phyloP scores from a whole-genome alignment of 129 eudicot species.

The Artemisia tridentata region DNA sequence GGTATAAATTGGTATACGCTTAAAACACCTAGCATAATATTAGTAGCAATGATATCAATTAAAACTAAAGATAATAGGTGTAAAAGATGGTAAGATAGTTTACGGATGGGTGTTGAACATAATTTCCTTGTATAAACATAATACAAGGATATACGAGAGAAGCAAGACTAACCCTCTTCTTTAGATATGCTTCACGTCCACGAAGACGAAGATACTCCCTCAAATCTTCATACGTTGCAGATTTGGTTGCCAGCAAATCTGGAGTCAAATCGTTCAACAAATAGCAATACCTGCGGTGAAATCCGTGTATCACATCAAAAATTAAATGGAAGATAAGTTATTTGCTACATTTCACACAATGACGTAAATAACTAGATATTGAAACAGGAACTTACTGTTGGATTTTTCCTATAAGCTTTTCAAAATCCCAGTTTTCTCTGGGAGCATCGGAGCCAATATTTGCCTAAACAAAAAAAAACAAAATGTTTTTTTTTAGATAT shows the following conservation, averaged over 20 bases:
- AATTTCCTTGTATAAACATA: no score
- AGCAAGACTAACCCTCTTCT: conserved; percentile 61
- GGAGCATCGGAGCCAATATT: conserved; percentile 95
- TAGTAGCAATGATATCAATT: not conserved
- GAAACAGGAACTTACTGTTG: conserved; percentile 64
- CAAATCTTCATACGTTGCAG: conserved; percentile 70
- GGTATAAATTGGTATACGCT: no score
- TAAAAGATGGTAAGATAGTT: no score
- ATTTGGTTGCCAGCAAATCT: conserved; percentile 52
- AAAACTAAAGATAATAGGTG: no score
- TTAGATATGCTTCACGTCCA: conserved; percentile 93
- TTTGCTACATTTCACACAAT: not conserved
- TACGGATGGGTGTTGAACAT: no score
- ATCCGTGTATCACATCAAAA: not conserved
- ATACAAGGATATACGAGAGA: not conserved
- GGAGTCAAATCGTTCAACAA: conserved; percentile 87
- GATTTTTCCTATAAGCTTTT: conserved; percentile 77
- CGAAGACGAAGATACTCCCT: conserved; percentile 71
- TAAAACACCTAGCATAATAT: not conserved
- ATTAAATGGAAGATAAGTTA: not conserved
- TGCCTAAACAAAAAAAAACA: conserved; percentile 47
- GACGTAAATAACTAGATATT: conserved; percentile 17
- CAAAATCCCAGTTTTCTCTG: conserved; percentile 95
- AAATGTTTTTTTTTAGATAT: not conserved
- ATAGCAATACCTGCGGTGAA: conserved; percentile 80